Percentiles rank a stretch among this genome's conserved stretches.
phyloP scores from a whole-genome alignment of 352 stramenopile genomes.

The Globisporangium nunn region DNA sequence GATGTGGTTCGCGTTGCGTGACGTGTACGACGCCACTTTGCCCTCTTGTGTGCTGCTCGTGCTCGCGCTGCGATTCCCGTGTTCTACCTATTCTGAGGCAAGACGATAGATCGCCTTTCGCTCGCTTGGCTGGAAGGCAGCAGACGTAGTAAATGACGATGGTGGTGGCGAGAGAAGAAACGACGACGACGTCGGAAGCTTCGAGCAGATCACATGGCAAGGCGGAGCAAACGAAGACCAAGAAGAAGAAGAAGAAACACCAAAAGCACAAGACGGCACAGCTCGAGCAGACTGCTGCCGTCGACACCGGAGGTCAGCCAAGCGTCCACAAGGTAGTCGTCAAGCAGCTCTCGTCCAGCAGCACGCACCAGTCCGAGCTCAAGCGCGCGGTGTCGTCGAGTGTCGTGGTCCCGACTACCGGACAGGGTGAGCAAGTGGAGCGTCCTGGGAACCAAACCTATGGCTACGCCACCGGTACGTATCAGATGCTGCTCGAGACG shows the following conservation, averaged over 20 bases:
- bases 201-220: background rate
- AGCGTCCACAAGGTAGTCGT: conserved; percentile 10
- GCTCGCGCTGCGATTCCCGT: too few species aligned
- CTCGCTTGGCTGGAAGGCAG: too few species aligned
- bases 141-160: background rate
- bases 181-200: background rate
- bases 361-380: conserved; percentile 1
- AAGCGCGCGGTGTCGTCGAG: background rate
- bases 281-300: background rate
- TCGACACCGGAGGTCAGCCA: background rate
- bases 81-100: too few species aligned
- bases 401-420: conserved; percentile 1
- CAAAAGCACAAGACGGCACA: conserved; percentile 8
- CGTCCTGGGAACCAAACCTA: conserved; percentile 7
- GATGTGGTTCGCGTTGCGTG: background rate
- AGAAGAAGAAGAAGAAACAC: conserved; percentile 14
- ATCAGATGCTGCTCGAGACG: conserved; percentile 42
- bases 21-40: conserved; percentile 3
- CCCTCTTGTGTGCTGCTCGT: background rate
- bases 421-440: background rate
- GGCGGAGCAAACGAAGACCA: background rate
- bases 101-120: background rate
- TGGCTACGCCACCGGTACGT: conserved; percentile 35
- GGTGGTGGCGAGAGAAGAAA: background rate
- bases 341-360: conserved; percentile 7